Conservation (phyloP, 179 eudicot genomes). For the Pouteria campechiana region DNA sequence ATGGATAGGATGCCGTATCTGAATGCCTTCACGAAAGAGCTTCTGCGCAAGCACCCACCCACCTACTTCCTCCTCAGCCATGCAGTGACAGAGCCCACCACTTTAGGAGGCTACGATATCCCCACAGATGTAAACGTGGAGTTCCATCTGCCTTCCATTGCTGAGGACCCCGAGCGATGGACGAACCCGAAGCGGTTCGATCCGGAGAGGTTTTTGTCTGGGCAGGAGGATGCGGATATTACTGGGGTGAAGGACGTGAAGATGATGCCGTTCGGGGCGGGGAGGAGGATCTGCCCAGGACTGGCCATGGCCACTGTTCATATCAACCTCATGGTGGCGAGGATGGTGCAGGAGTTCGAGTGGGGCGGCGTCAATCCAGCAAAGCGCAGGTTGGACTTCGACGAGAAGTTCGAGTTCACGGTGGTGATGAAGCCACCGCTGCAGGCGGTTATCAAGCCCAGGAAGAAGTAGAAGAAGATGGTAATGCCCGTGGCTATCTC, state of each 20-base stretch:
- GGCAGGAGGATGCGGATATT: slow-evolving; percentile 71
- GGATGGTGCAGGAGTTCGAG: slow-evolving; percentile 82
- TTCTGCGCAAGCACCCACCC: slow-evolving; percentile 77
- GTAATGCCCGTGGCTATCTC: too few species aligned
- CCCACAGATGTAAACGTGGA: slow-evolving; percentile 59
- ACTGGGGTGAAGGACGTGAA: slow-evolving; percentile 47
- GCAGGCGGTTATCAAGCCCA: slow-evolving; percentile 49
- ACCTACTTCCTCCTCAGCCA: slow-evolving; percentile 82
- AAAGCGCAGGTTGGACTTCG: slow-evolving; percentile 44
- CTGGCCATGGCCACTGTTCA: slow-evolving; percentile 72
- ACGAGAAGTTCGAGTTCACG: slow-evolving; percentile 75
- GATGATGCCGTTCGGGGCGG: slow-evolving; percentile 87
- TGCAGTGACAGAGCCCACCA: slow-evolving; percentile 58
- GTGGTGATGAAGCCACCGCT: slow-evolving; percentile 76
- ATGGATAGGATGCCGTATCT: slow-evolving; percentile 55
- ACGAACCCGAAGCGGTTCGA: slow-evolving; percentile 47
- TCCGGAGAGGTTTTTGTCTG: slow-evolving; percentile 63
- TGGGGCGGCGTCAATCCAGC: slow-evolving; percentile 54
- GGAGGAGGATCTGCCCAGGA: slow-evolving; percentile 90
- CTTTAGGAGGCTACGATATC: slow-evolving; percentile 67
- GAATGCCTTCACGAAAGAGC: slow-evolving; percentile 70
- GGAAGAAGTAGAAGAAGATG: too few species aligned
- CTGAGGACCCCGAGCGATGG: slow-evolving; percentile 75
- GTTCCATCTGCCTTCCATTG: slow-evolving; percentile 53
- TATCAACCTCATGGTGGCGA: slow-evolving; percentile 51